These are phyloP conservation scores for Rhododendron griersonianum DNA, from an alignment of 148 eudicot species.

Conservation along the genomic window DNA sequence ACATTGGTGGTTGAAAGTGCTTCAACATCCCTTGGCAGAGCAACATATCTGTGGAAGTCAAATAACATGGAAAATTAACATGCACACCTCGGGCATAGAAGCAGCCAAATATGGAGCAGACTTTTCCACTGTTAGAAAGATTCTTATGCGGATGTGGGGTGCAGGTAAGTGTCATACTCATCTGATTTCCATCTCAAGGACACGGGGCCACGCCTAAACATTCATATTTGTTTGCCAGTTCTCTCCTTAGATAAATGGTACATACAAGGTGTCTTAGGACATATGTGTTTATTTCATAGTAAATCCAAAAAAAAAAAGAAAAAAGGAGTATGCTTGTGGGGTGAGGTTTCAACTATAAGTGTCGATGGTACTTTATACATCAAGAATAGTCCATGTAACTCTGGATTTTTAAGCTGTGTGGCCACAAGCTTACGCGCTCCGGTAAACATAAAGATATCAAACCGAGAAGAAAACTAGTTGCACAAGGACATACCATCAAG, in stretches of 20 bases:
- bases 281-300: not conserved
- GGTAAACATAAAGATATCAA: not conserved
- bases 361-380: not conserved
- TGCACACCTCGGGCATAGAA: not conserved
- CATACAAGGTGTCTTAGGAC: not conserved
- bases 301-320: not conserved
- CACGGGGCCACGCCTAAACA: not conserved
- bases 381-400: not conserved
- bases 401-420: not conserved
- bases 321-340: not conserved
- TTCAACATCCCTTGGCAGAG: not conserved
- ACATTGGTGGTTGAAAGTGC: not conserved
- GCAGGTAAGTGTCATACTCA: not conserved
- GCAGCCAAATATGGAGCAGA: not conserved
- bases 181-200: not conserved
- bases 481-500: not conserved
- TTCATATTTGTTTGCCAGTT: not conserved
- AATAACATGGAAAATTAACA: not conserved
- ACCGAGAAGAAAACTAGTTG: not conserved
- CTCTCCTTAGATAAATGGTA: not conserved
- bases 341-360: not conserved
- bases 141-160: not conserved
- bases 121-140: not conserved
- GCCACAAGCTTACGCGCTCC: not conserved
- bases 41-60: conserved; percentile 11